phyloP scores from a whole-genome alignment of 495 filamentous ascomycete genomes.

The Apodospora peruviana region DNA sequence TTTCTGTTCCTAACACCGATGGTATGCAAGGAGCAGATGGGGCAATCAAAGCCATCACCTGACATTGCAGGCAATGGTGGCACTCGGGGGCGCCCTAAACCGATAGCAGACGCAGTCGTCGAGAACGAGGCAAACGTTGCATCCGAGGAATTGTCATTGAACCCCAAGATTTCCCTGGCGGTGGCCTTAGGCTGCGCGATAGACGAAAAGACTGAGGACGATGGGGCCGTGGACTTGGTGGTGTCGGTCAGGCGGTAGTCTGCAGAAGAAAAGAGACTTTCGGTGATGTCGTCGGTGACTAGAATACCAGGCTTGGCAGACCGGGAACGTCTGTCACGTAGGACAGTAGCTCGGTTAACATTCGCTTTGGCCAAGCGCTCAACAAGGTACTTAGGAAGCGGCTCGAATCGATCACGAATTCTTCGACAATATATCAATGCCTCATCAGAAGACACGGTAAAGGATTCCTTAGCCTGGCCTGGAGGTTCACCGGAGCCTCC shows the following conservation, averaged over 20 bases:
- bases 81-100: not conserved
- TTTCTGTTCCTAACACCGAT: not conserved
- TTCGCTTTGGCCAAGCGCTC: slow-evolving; percentile 4
- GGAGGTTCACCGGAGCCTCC: not conserved
- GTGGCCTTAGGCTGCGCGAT: not conserved
- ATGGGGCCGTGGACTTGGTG: not conserved
- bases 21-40: not conserved
- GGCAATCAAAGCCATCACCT: not conserved
- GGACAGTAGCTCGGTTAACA: not conserved
- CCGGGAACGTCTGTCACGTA: not conserved
- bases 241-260: not conserved
- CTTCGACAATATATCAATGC: slow-evolving; percentile 1
- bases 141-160: not conserved
- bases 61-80: not conserved
- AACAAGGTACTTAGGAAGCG: slow-evolving; percentile 1
- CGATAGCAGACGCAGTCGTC: not conserved
- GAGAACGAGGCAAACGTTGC: not conserved
- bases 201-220: not conserved
- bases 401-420: not conserved
- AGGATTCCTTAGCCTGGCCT: not conserved
- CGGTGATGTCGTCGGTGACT: not conserved
- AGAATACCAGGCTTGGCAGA: not conserved
- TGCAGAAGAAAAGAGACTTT: not conserved
- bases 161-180: not conserved
- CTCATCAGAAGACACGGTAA: not conserved